Percentiles rank a stretch among this genome's conserved stretches.
These are phyloP conservation scores for Mortierella antarctica DNA, from an alignment of 192 early-diverging fungal species.

Conservation along the genomic window DNA sequence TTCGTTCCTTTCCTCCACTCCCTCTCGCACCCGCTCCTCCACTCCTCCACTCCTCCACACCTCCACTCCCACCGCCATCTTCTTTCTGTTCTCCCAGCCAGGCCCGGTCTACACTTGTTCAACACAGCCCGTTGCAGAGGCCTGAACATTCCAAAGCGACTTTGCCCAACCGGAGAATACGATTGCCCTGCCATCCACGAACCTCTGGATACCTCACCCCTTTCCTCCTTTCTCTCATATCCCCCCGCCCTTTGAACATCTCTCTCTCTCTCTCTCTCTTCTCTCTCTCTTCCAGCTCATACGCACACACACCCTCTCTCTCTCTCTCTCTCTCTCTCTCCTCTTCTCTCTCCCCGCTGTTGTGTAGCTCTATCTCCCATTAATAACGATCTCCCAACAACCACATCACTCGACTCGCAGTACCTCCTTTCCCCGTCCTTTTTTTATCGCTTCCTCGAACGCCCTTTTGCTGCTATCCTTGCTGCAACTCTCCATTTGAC, in stretches of 20 bases:
- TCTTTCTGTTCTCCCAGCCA: slow-evolving; percentile 11
- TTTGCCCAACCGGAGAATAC: slow-evolving; percentile 30
- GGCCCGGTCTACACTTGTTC: not conserved
- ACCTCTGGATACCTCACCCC: slow-evolving; percentile 7
- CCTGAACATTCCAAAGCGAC: slow-evolving; percentile 1
- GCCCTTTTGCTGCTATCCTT: not conserved
- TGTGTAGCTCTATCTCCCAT: not conserved
- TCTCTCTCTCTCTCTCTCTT: not conserved
- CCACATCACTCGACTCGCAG: not conserved
- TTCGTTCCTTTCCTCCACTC: not conserved
- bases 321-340: not conserved
- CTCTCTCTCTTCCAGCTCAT: not conserved
- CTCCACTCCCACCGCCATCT: not conserved
- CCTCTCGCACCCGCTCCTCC: not conserved
- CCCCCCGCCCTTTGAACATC: not conserved
- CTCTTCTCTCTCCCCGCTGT: not conserved
- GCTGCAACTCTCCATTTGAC: not conserved
- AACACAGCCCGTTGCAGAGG: not conserved
- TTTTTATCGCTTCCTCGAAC: not conserved
- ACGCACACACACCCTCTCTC: not conserved
- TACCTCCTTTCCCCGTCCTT: not conserved
- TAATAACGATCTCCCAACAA: not conserved
- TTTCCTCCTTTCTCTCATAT: not conserved
- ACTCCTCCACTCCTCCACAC: not conserved
- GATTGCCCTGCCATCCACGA: slow-evolving; percentile 39